These are phyloP conservation scores for Apiotrichum siamense DNA, from an alignment of 1,284 basidiomycete species.

Conservation along the genomic window DNA sequence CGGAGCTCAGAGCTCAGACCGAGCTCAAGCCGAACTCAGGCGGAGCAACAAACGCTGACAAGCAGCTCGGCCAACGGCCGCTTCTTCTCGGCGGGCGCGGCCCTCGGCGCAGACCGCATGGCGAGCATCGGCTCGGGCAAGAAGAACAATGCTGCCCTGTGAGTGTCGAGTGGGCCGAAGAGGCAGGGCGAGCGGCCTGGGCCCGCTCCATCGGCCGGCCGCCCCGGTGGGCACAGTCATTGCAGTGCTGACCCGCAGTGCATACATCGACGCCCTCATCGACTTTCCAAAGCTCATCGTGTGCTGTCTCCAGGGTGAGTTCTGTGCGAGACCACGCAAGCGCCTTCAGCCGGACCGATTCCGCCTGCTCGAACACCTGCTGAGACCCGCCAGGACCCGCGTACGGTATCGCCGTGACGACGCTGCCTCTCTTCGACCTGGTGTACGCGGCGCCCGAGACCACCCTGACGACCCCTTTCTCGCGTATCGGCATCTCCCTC, in stretches of 20 bases:
- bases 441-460: constrained; percentile 14
- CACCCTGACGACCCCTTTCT: constrained; percentile 18
- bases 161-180: no score
- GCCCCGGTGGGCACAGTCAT: no score
- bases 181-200: no score
- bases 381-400: constrained; percentile 10
- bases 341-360: no score
- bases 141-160: not conserved
- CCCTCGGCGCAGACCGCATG: constrained; percentile 10
- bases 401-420: constrained; percentile 17
- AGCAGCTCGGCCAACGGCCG: constrained; percentile 13
- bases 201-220: no score
- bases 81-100: constrained; percentile 16
- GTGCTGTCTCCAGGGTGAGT: constrained; percentile 11
- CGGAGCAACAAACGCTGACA: not conserved
- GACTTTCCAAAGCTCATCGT: constrained; percentile 19
- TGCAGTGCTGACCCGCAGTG: constrained; percentile 1
- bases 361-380: no score
- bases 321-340: no score
- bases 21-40: no score
- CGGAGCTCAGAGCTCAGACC: no score
- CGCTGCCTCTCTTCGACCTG: constrained; percentile 18
- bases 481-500: constrained; percentile 17
- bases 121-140: not conserved
- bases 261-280: constrained; percentile 15